Evolutionary conservation across 2,329 filamentous ascomycete genomes (phyloP).

Genomic region (Paecilomyces niveus): DNA sequence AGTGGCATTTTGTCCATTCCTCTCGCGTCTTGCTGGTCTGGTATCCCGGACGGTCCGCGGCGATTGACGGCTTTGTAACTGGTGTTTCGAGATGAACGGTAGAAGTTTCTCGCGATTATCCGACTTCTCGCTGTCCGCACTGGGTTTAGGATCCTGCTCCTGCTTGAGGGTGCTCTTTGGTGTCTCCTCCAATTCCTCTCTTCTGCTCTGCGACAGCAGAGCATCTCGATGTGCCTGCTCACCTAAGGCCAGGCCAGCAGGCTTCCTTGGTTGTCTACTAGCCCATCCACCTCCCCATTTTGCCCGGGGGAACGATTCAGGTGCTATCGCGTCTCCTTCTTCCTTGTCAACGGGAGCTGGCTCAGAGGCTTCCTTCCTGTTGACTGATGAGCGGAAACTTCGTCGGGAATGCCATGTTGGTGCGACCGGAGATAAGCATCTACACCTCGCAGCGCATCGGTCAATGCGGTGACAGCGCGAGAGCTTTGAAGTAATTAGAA

Average conservation of each 20-base stretch:
- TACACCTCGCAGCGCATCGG: constrained; percentile 25
- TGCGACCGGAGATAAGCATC: constrained; percentile 1
- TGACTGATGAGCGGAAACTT: constrained; percentile 25
- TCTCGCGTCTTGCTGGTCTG: neutral
- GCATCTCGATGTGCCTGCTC: constrained; percentile 25
- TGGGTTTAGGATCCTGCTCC: neutral
- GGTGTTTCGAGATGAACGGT: neutral
- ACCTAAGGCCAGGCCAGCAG: constrained; percentile 21
- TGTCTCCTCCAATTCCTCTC: constrained; percentile 1
- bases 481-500: constrained; percentile 16
- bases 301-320: constrained; percentile 7
- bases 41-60: neutral
- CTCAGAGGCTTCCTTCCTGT: constrained; percentile 20
- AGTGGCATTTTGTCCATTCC: neutral
- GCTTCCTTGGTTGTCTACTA: constrained; percentile 10
- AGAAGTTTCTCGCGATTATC: neutral
- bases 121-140: neutral
- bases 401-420: constrained; percentile 19
- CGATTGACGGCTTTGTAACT: neutral
- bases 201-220: constrained; percentile 11
- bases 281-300: constrained; percentile 24
- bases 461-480: constrained; percentile 33
- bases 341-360: constrained; percentile 14
- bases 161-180: neutral
- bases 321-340: constrained; percentile 10